Evolutionary conservation across 2,329 filamentous ascomycete species (phyloP).

Genomic region (Epichloe festucae): DNA sequence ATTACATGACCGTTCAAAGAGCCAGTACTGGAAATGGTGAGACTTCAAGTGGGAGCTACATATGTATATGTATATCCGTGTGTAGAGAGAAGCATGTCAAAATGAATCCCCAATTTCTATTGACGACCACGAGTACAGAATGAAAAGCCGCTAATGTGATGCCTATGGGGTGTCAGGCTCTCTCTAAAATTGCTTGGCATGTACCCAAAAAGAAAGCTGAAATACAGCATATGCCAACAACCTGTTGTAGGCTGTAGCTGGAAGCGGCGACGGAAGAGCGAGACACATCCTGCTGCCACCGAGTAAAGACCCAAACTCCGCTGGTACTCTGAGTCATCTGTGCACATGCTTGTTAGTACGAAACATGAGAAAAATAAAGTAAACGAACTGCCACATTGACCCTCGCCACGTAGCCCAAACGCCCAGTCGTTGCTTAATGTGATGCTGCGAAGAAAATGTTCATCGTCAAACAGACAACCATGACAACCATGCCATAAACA

Average conservation of each 20-base stretch:
- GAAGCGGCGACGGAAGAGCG: too few species aligned
- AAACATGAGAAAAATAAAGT: background rate
- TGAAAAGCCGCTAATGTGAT: background rate
- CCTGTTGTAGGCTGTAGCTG: too few species aligned
- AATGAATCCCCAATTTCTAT: background rate
- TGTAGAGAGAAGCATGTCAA: too few species aligned
- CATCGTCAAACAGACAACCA: conserved; percentile 75
- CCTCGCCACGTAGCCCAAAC: background rate
- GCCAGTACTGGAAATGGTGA: too few species aligned
- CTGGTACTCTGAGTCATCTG: background rate
- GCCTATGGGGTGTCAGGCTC: background rate
- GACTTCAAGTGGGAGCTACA: too few species aligned
- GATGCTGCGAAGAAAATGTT: conserved; percentile 68
- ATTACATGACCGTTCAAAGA: too few species aligned
- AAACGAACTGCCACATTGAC: background rate
- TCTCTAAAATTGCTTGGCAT: background rate
- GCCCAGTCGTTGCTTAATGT: conserved; percentile 31
- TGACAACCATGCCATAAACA: conserved; percentile 74
- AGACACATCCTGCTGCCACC: background rate
- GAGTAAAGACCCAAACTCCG: background rate
- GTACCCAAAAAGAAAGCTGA: background rate
- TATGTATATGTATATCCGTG: too few species aligned
- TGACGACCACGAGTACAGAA: background rate
- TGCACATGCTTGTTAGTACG: conserved; percentile 1
- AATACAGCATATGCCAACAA: conserved; percentile 8